phyloP scores from a whole-genome alignment of 164 flowering plant species.

The Tetrastigma voinierianum region DNA sequence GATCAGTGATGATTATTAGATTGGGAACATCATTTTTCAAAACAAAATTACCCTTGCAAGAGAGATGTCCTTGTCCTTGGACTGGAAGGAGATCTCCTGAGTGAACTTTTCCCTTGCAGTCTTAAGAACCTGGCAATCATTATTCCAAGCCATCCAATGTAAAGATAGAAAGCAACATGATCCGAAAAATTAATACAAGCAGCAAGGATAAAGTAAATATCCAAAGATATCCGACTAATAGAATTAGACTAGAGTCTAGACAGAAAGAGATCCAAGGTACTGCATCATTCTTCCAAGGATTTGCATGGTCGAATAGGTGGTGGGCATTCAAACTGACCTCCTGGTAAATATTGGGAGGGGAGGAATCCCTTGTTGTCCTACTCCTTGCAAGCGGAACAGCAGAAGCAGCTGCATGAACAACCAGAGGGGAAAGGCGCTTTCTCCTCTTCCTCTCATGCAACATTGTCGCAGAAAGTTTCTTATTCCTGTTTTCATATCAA shows the following conservation, averaged over 20 bases:
- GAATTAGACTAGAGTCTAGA: background rate
- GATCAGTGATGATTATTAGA: background rate
- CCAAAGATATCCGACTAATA: background rate
- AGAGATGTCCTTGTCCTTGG: constrained; percentile 63
- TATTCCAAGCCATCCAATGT: too few species aligned
- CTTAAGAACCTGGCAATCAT: constrained; percentile 39
- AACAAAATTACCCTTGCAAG: constrained; percentile 50
- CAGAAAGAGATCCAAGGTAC: background rate
- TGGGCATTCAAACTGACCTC: constrained; percentile 22
- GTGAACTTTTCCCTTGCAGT: constrained; percentile 58
- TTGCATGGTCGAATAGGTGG: too few species aligned
- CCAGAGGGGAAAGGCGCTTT: constrained; percentile 20
- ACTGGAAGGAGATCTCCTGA: constrained; percentile 54
- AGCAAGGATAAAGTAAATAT: background rate
- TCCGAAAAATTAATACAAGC: background rate
- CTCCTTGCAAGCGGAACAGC: constrained; percentile 26
- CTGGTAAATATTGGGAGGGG: constrained; percentile 16
- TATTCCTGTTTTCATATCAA: too few species aligned
- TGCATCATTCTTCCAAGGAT: background rate
- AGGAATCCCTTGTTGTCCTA: constrained; percentile 23
- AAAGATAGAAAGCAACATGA: background rate
- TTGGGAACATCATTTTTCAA: background rate
- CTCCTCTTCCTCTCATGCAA: constrained; percentile 13
- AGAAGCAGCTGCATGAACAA: constrained; percentile 17
- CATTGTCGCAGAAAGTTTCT: too few species aligned